Evolutionary conservation across 768 basidiomycete genomes (phyloP).

Genomic region (Leccinum aurantiacum): DNA sequence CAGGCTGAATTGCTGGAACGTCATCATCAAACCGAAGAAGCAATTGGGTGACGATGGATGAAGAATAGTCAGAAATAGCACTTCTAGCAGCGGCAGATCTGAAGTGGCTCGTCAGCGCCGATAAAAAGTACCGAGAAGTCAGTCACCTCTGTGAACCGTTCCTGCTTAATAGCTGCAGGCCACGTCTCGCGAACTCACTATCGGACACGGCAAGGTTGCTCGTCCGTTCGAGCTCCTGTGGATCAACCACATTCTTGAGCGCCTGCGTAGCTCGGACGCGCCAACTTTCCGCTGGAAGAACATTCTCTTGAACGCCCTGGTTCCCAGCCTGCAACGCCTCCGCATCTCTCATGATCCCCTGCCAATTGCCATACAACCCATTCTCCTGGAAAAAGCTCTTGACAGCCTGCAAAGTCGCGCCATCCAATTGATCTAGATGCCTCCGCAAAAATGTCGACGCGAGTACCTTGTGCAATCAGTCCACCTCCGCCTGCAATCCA

Average conservation of each 20-base stretch:
- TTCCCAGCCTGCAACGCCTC: constrained; percentile 10
- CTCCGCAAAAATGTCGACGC: constrained; percentile 32
- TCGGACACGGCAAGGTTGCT: constrained; percentile 46
- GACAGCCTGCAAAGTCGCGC: constrained; percentile 22
- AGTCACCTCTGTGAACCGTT: constrained; percentile 43
- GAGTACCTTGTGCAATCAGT: constrained; percentile 22
- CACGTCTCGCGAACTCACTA: constrained; percentile 41
- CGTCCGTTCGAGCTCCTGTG: constrained; percentile 54
- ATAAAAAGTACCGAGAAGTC: neutral
- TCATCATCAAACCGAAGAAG: constrained; percentile 6
- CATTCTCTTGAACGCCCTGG: neutral
- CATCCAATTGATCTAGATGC: constrained; percentile 32
- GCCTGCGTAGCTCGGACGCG: constrained; percentile 28
- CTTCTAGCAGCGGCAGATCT: constrained; percentile 21
- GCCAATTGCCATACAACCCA: constrained; percentile 14
- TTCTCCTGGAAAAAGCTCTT: constrained; percentile 23
- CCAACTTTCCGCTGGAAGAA: constrained; percentile 14
- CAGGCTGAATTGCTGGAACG: constrained; percentile 31
- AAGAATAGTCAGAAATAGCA: constrained; percentile 25
- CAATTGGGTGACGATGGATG: constrained; percentile 16
- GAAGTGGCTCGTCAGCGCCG: constrained; percentile 6
- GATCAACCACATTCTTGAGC: constrained; percentile 42
- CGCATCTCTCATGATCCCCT: constrained; percentile 12
- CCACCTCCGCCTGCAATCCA: neutral
- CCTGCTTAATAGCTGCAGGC: constrained; percentile 46